Evolutionary conservation across 169 alveolate genomes (phyloP).

Genomic region (Eimeria maxima): DNA sequence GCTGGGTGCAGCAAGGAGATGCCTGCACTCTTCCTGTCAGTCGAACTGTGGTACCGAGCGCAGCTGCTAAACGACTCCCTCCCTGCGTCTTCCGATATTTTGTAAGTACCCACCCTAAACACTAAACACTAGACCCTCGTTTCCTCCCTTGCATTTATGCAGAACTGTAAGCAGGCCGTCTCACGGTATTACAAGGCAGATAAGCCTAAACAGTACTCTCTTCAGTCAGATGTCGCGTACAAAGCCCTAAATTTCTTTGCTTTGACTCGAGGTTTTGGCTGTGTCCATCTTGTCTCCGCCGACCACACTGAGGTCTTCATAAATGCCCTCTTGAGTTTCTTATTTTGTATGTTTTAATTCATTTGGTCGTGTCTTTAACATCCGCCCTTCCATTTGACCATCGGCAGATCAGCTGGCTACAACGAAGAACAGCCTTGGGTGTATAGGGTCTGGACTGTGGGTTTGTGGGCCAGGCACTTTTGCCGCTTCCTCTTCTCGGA

Average conservation of each 20-base stretch:
- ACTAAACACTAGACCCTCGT: background rate
- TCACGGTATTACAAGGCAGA: too few species aligned
- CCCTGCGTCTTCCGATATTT: background rate
- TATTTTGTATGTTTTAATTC: too few species aligned
- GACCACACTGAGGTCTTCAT: too few species aligned
- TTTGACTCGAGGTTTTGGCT: too few species aligned
- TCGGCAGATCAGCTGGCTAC: too few species aligned
- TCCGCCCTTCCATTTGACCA: too few species aligned
- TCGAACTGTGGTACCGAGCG: background rate
- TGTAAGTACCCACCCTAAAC: background rate
- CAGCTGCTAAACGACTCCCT: constrained; percentile 26
- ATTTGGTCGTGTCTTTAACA: too few species aligned
- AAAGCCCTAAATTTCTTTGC: background rate
- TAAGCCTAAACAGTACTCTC: background rate
- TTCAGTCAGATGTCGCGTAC: too few species aligned
- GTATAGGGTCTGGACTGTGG: background rate
- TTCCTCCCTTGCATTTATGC: too few species aligned
- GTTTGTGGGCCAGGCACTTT: background rate
- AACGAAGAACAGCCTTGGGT: background rate
- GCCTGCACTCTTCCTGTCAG: constrained; percentile 16
- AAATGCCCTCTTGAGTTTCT: too few species aligned
- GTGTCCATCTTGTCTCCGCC: too few species aligned
- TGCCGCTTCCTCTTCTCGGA: constrained; percentile 29
- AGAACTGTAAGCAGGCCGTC: too few species aligned
- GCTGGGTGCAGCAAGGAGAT: background rate